Conservation (phyloP, 768 basidiomycete species). For the Tricholoma hemisulphureum region DNA sequence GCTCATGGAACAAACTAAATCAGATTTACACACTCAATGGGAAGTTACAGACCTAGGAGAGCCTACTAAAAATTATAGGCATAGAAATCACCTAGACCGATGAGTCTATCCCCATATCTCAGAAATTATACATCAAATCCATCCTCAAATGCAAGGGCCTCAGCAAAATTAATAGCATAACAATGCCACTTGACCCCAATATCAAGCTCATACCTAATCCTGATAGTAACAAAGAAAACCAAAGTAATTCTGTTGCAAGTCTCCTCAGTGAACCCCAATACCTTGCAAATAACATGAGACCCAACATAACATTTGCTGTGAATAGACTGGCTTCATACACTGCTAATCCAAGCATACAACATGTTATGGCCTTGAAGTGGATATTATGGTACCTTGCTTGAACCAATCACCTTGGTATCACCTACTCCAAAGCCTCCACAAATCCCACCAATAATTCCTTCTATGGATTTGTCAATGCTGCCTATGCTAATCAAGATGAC, state of each 20-base stretch:
- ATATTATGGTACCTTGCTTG: background rate
- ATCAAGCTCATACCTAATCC: background rate
- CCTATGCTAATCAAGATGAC: background rate
- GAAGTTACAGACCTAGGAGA: background rate
- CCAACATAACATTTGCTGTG: background rate
- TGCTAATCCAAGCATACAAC: background rate
- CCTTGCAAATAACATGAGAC: background rate
- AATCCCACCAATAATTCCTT: background rate
- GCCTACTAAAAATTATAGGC: background rate
- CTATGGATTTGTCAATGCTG: background rate
- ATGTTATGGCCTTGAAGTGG: background rate
- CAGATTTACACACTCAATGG: background rate
- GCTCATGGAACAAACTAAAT: background rate
- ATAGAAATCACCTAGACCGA: background rate
- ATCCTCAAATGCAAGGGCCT: background rate
- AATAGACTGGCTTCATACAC: background rate
- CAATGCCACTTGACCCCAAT: background rate
- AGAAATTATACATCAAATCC: background rate
- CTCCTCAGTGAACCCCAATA: background rate
- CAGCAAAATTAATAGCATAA: background rate
- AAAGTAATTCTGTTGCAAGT: background rate
- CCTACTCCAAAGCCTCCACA: background rate
- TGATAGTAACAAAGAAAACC: background rate
- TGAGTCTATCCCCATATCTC: background rate
- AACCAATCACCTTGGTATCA: constrained; percentile 1